A percentile compares a stretch with the other conserved stretches of the same genome.
These are phyloP conservation scores for Epithele typhae DNA, from an alignment of 768 basidiomycete species.

Conservation along the genomic window DNA sequence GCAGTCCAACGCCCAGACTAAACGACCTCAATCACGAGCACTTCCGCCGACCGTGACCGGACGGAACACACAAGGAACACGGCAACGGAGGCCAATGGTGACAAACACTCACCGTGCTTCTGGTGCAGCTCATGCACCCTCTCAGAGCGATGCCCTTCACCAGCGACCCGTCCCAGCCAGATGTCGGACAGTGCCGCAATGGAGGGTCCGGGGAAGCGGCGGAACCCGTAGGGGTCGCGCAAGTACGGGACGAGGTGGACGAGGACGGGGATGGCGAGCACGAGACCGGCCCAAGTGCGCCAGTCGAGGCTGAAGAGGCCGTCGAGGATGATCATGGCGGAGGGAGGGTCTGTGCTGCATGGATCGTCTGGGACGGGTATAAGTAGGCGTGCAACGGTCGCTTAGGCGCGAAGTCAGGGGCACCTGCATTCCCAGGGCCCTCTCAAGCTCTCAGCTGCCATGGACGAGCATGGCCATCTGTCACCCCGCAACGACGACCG, in stretches of 20 bases:
- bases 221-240: slow-evolving; percentile 54
- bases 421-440: no score
- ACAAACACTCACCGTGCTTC: slow-evolving; percentile 69
- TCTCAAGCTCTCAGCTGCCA: no score
- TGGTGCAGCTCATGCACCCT: slow-evolving; percentile 67
- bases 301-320: slow-evolving; percentile 11
- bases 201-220: slow-evolving; percentile 40
- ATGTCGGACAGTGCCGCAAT: slow-evolving; percentile 67
- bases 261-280: slow-evolving; percentile 18
- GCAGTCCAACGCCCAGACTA: no score
- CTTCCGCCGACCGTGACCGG: slow-evolving; percentile 7
- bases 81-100: no score
- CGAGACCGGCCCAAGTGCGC: slow-evolving; percentile 14
- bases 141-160: slow-evolving; percentile 72
- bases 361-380: not conserved
- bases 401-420: no score
- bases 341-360: not conserved
- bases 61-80: not conserved
- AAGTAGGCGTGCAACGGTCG: no score
- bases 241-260: slow-evolving; percentile 45
- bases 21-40: slow-evolving; percentile 8
- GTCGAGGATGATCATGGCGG: slow-evolving; percentile 13
- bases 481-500: no score
- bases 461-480: no score
- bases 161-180: slow-evolving; percentile 66